Conservation (phyloP, 768 basidiomycete species). For the Cystofilobasidium bisporidii region DNA sequence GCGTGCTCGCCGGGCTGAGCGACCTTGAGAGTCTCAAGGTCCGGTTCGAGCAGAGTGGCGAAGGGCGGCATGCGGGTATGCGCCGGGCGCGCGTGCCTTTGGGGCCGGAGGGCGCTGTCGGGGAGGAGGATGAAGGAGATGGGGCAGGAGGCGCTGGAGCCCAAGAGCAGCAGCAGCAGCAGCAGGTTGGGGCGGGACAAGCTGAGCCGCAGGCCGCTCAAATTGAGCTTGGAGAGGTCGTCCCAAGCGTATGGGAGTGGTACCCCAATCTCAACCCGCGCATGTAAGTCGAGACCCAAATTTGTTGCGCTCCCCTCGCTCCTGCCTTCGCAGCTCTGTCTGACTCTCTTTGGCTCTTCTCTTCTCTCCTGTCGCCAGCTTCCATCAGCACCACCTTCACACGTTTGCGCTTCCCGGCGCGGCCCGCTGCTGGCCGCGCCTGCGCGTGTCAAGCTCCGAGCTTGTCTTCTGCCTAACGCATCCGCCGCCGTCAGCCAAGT, state of each 20-base stretch:
- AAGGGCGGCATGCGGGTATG: no score
- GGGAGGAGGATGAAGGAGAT: not conserved
- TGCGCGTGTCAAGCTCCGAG: conserved; percentile 18
- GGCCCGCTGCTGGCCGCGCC: conserved; percentile 9
- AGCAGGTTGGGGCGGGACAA: no score
- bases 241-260: conserved; percentile 7
- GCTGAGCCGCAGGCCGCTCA: no score
- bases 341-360: not conserved
- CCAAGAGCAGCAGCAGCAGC: no score
- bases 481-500: not conserved
- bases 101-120: no score
- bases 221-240: no score
- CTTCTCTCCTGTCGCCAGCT: not conserved
- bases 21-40: conserved; percentile 22
- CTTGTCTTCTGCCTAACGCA: conserved; percentile 21
- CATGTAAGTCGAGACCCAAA: conserved; percentile 23
- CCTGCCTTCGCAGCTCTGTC: not conserved
- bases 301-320: not conserved
- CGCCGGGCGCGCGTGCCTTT: no score
- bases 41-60: not conserved
- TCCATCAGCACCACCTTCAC: conserved; percentile 21
- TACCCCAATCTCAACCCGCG: conserved; percentile 17
- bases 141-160: not conserved
- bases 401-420: conserved; percentile 14
- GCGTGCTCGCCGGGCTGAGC: not conserved